Base-by-base conservation (phyloP, 1,284 basidiomycete species). In the Irpex lacteus region DNA sequence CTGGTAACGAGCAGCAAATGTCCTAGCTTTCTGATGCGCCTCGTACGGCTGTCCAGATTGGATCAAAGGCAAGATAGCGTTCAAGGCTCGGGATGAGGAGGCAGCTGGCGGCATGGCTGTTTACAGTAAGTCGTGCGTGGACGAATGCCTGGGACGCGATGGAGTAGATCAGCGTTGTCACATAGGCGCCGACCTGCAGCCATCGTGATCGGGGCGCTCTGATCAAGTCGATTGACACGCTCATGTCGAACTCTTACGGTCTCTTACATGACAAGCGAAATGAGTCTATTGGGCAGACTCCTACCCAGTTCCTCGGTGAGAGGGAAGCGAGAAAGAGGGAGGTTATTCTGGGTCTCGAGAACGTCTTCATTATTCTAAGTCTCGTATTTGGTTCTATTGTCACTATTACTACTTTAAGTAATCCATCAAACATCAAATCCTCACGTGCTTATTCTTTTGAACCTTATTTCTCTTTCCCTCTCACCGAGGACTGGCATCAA, bases 1-100 rank as follows among this genome's bases (percentile, higher is more conserved):
- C 60, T 82, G 79, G 74, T 97, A 94, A 70, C 95, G 85, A 9
- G 95, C 90, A 4, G 94, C 94, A 67, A 96, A 96, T 32, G 96
- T 98, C 37, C 96, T 88, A 32, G 95, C 92, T 78, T 97, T 97
- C 76, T 98, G 95, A 71, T 98, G 96, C 0, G 95, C 95, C 70
- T 94, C 92, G 77, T 98, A 97, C 3, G 91, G 85, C 65, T 90
- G 82, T 13, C 89, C 85, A 18, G 81, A 80, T 11, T 83, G 75
- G 62, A 95, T 89, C 58, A 90, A 83, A 19, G 91, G 91, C 38
- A 94, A 77, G 66, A 94, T 93, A 4, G 90, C 90, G 68, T 85
- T 85, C 18, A 94, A 79, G 56, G 91, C 92, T 64, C 85, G 83
- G 49, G 84, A 77, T 49, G 86, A 85, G 15, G 89, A 85, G 2